Conservation (phyloP, 1,284 basidiomycete genomes). For the Gomphus bonarii region DNA sequence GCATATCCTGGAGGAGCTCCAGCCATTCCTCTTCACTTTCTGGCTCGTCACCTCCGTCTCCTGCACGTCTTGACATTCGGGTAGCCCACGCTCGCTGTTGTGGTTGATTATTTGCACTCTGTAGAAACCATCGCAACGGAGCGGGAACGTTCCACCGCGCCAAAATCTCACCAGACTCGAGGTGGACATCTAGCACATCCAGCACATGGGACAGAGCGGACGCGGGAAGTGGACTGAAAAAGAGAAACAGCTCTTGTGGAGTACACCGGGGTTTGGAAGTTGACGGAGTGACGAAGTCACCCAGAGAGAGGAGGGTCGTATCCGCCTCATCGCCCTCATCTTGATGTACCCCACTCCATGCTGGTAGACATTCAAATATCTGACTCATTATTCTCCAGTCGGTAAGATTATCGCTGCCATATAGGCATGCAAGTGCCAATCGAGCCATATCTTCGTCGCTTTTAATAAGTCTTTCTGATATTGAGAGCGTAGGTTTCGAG, state of each 20-base stretch:
- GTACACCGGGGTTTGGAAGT: slow-evolving; percentile 46
- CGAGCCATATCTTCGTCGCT: slow-evolving; percentile 77
- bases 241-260: slow-evolving; percentile 67
- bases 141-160: slow-evolving; percentile 77
- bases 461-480: slow-evolving; percentile 61
- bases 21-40: slow-evolving; percentile 71
- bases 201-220: slow-evolving; percentile 70
- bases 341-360: slow-evolving; percentile 59
- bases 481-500: slow-evolving; percentile 77
- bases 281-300: slow-evolving; percentile 68
- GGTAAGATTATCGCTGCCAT: slow-evolving; percentile 62
- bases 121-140: slow-evolving; percentile 77
- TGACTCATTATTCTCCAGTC: slow-evolving; percentile 79
- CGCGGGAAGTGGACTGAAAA: slow-evolving; percentile 70
- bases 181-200: slow-evolving; percentile 85
- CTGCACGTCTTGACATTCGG: slow-evolving; percentile 70
- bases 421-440: slow-evolving; percentile 81
- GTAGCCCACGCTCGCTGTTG: slow-evolving; percentile 83
- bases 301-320: slow-evolving; percentile 71
- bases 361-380: slow-evolving; percentile 91
- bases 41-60: slow-evolving; percentile 42
- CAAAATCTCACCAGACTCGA: slow-evolving; percentile 88
- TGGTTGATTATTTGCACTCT: slow-evolving; percentile 50
- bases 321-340: slow-evolving; percentile 65
- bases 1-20: slow-evolving; percentile 81